Base-by-base conservation (phyloP, 257 asterid species). In the Solanum arcanum region DNA sequence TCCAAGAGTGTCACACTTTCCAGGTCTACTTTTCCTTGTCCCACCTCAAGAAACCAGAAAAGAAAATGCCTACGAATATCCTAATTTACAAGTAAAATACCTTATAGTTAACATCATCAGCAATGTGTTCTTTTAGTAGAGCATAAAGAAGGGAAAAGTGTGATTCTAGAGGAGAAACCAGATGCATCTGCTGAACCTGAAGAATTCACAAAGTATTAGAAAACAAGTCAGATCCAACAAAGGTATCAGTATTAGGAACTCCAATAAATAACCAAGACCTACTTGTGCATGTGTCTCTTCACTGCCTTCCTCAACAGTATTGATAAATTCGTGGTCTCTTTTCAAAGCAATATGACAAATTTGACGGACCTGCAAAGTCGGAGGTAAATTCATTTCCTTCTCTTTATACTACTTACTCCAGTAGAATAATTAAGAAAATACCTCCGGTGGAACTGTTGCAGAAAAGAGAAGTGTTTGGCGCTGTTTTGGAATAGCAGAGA, bases 211-310 rank as follows among this genome's bases (percentile, higher is more conserved):
- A 75, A 87, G 29, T 56, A 83, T 64, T 52, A 52, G 42, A 44
- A 72, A 12, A 7, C 49, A 75, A 86, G 41, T 49, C 85, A 81
- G 25, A 81, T 81, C 69, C 85, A 81, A 81, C 85, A 29, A 81
- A 81, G 27, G 29, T 81, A 81, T 31, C 44, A 31, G 33, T 78
- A 42, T 31, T 47, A 49, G 31, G 69, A 81, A 80, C 66, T 81
- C 85, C 29, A 29, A 81, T 9, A 81, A 81, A 81, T 49, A 81
- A 49, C 46, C 23, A 14, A 33, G 87, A 60, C 88, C 77, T 85
- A 93, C 99, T 94, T 96, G 97, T 81, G 98, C 74, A 89, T 97
- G 99, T 13, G 99, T 97, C 92, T 97, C 99, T 91, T 96, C 99
- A 75, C 97, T 93, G 89, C 99, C 99, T 90, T 97, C 99, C 84